Percentiles rank a stretch among this genome's conserved stretches.
These are phyloP conservation scores for Xylaria nigripes DNA, from an alignment of 495 filamentous ascomycete species.

Conservation along the genomic window DNA sequence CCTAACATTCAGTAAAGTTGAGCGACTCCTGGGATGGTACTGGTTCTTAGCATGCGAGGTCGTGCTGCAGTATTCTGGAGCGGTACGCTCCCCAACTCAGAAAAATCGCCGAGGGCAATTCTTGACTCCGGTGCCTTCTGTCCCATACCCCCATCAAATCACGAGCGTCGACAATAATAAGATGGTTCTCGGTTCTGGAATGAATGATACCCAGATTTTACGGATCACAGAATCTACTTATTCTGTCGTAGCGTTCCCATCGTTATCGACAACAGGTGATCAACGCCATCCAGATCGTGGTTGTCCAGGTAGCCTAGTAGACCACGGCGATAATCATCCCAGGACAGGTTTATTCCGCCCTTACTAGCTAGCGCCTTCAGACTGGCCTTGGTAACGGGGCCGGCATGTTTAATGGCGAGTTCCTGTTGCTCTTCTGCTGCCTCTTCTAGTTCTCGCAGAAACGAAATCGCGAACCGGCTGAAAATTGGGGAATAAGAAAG, in stretches of 20 bases:
- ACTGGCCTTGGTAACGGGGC: constrained; percentile 65
- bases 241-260: constrained; percentile 61
- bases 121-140: not conserved
- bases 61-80: not conserved
- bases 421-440: constrained; percentile 34
- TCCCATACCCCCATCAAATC: not conserved
- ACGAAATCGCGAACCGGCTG: constrained; percentile 56
- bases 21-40: no score
- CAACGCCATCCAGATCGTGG: constrained; percentile 57
- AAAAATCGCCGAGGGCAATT: not conserved
- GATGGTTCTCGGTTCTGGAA: not conserved
- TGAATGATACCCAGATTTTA: not conserved
- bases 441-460: constrained; percentile 61
- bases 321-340: constrained; percentile 67
- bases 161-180: not conserved
- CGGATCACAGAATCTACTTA: constrained; percentile 10
- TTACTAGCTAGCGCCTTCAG: constrained; percentile 54
- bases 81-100: not conserved
- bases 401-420: constrained; percentile 52
- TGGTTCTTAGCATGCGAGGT: not conserved
- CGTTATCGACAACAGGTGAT: constrained; percentile 71
- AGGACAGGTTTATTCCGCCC: constrained; percentile 61
- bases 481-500: constrained; percentile 62
- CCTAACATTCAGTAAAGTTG: no score
- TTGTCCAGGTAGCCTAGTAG: constrained; percentile 63